Conservation (phyloP, 148 eudicot species). For the Rhododendron vialii region DNA sequence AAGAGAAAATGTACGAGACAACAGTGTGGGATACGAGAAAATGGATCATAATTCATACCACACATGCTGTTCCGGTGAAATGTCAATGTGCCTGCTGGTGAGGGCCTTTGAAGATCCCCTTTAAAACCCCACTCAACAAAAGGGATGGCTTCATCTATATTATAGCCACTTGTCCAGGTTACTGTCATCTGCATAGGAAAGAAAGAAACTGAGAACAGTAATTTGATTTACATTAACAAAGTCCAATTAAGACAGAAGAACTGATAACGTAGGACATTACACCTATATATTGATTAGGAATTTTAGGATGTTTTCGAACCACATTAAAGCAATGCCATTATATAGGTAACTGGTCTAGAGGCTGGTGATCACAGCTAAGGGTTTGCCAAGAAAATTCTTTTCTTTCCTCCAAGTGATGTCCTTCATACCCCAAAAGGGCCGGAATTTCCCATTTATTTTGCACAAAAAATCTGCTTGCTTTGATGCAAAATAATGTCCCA, state of each 20-base stretch:
- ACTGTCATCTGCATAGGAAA: conserved; percentile 47
- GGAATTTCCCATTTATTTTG: background rate
- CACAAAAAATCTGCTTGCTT: background rate
- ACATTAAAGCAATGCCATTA: background rate
- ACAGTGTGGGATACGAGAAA: background rate
- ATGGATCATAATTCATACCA: conserved; percentile 44
- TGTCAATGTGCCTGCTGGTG: conserved; percentile 70
- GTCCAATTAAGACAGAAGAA: background rate
- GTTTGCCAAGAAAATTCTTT: background rate
- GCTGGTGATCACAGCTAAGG: background rate
- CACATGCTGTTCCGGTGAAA: conserved; percentile 45
- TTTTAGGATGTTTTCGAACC: background rate
- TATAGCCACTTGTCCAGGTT: conserved; percentile 77
- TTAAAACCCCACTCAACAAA: conserved; percentile 54
- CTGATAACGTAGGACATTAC: background rate
- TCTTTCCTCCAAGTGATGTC: background rate
- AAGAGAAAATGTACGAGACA: background rate
- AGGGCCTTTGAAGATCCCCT: conserved; percentile 18
- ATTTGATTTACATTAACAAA: background rate
- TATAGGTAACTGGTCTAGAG: background rate
- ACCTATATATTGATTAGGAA: background rate
- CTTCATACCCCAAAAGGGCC: background rate
- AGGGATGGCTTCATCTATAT: conserved; percentile 52
- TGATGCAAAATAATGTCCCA: background rate
- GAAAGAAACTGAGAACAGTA: background rate